Base-by-base conservation (phyloP, 345 rosid species). In the Linum trigynum region DNA sequence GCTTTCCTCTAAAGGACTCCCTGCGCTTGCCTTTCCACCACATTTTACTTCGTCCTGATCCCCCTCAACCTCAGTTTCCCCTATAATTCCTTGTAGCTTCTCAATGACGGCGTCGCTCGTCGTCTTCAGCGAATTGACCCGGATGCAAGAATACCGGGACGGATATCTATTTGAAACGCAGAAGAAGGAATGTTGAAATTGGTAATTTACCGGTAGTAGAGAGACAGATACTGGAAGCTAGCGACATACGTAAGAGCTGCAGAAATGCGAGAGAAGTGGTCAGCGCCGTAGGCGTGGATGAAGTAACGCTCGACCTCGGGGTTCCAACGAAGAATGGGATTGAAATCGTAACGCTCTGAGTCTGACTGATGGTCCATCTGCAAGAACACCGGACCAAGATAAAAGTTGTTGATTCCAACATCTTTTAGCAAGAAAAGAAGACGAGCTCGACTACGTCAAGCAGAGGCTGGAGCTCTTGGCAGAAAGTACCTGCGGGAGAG, bases 251-350 rank as follows among this genome's bases (percentile, higher is more conserved):
- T 82, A 50, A 88, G 81, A 61, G 95, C 88, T 57, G 75, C 67
- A 70, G 97, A 88, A 73, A 94, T 86, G 72, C 81, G 85, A 73
- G 90, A 67, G 65, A 90, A 94, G 70, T 84, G 88, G 10, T 81
- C 77, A 53, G 79, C 64, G 59, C 97, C 97, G 41, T 94, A 90
- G 39, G 99, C 99, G 57, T 78, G 80, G 75, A 67, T 65, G 81
- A 94, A 87, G 82, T 94, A 90, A 0, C 82, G 88, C 71, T 88
- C 88, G 37, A 94, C 92, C 65, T 84, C 74, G 67, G 97, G 84
- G 68, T 90, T 77, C 99, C 99, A 94, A 40, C 79, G 81, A 77
- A 94, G 59, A 14, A 62, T 64, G 2, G 99, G 97, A 63, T 76
- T 82, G 78, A 79, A 94, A 74, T 83, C 77, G 83, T 90, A 94